These are phyloP conservation scores for Chrysoporthe puriensis DNA, from an alignment of 2,329 filamentous ascomycete species.

Conservation along the genomic window DNA sequence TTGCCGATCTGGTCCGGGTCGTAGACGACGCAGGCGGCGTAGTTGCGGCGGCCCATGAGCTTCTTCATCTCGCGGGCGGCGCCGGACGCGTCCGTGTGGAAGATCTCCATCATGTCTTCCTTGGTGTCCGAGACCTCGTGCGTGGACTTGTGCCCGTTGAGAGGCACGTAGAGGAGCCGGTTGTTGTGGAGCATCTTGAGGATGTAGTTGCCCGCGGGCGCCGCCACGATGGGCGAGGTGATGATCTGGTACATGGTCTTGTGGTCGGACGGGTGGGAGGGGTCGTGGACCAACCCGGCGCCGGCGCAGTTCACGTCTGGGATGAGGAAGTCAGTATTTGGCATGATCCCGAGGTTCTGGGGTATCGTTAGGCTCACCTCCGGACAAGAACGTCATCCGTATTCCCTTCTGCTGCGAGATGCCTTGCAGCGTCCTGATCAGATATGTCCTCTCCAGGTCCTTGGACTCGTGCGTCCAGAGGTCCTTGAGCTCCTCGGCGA, in stretches of 20 bases:
- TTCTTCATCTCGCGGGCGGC: slow-evolving; percentile 80
- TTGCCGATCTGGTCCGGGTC: slow-evolving; percentile 74
- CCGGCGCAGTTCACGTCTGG: slow-evolving; percentile 85
- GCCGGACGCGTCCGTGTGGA: slow-evolving; percentile 92
- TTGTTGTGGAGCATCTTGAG: slow-evolving; percentile 95
- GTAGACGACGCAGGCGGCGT: slow-evolving; percentile 90
- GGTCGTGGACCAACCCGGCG: slow-evolving; percentile 92
- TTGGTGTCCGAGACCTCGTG: slow-evolving; percentile 87
- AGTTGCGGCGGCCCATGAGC: slow-evolving; percentile 92
- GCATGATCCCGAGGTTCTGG: background rate
- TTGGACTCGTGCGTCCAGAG: slow-evolving; percentile 99
- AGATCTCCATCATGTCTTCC: slow-evolving; percentile 99
- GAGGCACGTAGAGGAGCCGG: slow-evolving; percentile 86
- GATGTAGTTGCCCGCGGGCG: slow-evolving; percentile 81
- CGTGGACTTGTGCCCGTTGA: slow-evolving; percentile 78
- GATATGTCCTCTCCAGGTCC: slow-evolving; percentile 93
- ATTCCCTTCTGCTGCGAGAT: slow-evolving; percentile 95
- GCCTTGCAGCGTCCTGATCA: slow-evolving; percentile 93
- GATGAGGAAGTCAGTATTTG: slow-evolving; percentile 31
- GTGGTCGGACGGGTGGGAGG: slow-evolving; percentile 86
- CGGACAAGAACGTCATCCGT: slow-evolving; percentile 95
- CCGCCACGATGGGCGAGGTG: slow-evolving; percentile 87
- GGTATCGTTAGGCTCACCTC: slow-evolving; percentile 56
- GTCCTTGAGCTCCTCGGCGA: slow-evolving; percentile 91
- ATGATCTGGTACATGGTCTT: slow-evolving; percentile 99